These are phyloP conservation scores for Ogataea allantospora DNA, from an alignment of 805 yeast species.

Conservation along the genomic window DNA sequence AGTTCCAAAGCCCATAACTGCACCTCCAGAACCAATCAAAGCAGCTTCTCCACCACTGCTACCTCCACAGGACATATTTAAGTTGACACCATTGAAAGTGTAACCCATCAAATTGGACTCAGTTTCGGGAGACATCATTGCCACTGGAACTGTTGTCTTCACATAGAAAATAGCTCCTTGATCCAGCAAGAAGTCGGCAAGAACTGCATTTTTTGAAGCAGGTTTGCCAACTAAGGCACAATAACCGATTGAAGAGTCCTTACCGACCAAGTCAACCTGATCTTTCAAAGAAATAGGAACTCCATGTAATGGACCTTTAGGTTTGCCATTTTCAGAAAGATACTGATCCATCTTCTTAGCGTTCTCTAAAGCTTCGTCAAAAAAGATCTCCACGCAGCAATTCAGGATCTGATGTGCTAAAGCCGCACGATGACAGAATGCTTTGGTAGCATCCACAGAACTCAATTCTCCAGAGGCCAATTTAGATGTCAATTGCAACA, in stretches of 20 bases:
- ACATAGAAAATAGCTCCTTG: conserved; percentile 43
- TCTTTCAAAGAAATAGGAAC: conserved; percentile 51
- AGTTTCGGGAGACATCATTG: conserved; percentile 42
- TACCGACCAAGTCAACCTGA: conserved; percentile 45
- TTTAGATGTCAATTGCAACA: conserved; percentile 25
- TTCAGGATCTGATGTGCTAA: conserved; percentile 53
- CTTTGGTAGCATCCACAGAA: conserved; percentile 46
- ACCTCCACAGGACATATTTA: conserved; percentile 40
- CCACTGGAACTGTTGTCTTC: conserved; percentile 44
- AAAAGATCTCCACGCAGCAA: conserved; percentile 45
- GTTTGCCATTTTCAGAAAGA: conserved; percentile 43
- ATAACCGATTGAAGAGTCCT: conserved; percentile 49
- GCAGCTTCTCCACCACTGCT: conserved; percentile 48
- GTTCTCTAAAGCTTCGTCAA: conserved; percentile 55
- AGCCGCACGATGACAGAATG: conserved; percentile 59
- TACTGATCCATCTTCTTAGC: conserved; percentile 57
- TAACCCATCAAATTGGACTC: conserved; percentile 37
- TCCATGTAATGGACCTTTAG: conserved; percentile 65
- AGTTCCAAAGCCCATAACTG: conserved; percentile 38
- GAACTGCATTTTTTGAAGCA: conserved; percentile 29
- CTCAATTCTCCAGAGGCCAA: conserved; percentile 34
- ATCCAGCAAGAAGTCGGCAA: conserved; percentile 34
- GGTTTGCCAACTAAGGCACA: conserved; percentile 34
- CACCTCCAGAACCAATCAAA: conserved; percentile 31
- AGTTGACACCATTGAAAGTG: conserved; percentile 38